Conservation (phyloP, 306 rosid genomes). For the Morella rubra region DNA sequence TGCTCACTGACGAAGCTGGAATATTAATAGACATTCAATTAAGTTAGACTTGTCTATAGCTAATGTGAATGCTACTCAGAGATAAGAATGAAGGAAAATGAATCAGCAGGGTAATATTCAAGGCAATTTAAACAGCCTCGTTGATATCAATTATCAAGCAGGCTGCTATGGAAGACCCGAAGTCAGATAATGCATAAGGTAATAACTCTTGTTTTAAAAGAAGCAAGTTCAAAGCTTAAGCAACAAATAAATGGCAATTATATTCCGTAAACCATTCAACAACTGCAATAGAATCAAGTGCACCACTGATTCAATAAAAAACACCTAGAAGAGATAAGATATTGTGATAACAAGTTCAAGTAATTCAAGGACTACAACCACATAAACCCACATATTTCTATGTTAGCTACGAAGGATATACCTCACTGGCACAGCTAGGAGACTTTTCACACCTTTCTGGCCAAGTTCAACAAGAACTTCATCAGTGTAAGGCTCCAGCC, state of each 20-base stretch:
- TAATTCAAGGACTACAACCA: neutral
- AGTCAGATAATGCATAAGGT: neutral
- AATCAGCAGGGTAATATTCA: neutral
- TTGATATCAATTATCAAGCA: neutral
- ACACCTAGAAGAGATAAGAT: neutral
- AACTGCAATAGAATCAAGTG: neutral
- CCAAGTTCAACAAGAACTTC: slow-evolving; percentile 97
- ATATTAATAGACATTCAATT: slow-evolving; percentile 6
- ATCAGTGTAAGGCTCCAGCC: slow-evolving; percentile 98
- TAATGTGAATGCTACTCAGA: neutral
- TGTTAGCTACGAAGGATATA: slow-evolving; percentile 20
- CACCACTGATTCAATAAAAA: neutral
- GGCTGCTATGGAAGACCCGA: neutral
- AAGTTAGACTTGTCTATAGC: neutral
- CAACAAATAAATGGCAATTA: neutral
- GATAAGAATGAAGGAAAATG: neutral
- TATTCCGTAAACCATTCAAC: neutral
- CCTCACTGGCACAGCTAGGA: slow-evolving; percentile 99
- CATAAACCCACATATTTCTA: neutral
- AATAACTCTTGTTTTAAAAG: neutral
- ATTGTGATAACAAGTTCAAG: neutral
- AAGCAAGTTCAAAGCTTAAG: neutral
- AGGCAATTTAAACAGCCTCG: neutral
- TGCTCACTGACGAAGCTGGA: slow-evolving; percentile 98
- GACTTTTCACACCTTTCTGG: slow-evolving; percentile 85